A percentile compares a stretch with the other conserved stretches of the same genome.
Conservation (phyloP, 768 basidiomycete genomes). For the Cystofilobasidium capitatum region DNA sequence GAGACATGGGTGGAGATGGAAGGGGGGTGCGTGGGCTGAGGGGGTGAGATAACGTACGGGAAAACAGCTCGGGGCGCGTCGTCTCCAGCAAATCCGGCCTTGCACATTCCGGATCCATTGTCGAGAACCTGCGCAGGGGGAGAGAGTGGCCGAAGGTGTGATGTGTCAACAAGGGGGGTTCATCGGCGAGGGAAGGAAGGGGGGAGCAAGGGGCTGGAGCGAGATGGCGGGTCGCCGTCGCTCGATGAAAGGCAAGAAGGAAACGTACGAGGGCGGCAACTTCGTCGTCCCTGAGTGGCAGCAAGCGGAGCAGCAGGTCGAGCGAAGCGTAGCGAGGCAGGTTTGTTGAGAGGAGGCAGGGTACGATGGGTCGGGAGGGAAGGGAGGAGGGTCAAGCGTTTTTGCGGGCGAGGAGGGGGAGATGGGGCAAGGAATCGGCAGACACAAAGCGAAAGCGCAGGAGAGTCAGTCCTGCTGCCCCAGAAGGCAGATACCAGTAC, state of each 20-base stretch:
- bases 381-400: too few relatives aligned
- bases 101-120: conserved; percentile 94
- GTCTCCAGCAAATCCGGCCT: conserved; percentile 81
- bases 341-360: background rate
- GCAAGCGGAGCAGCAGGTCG: background rate
- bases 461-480: too few relatives aligned
- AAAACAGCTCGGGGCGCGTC: conserved; percentile 88
- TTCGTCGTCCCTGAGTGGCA: conserved; percentile 47
- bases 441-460: too few relatives aligned
- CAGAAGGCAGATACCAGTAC: too few relatives aligned
- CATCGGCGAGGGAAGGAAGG: conserved; percentile 39
- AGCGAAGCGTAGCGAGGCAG: background rate
- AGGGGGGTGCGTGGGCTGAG: background rate
- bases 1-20: background rate
- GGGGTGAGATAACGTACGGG: conserved; percentile 54
- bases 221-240: conserved; percentile 19
- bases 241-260: background rate
- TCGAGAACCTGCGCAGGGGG: conserved; percentile 30
- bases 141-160: background rate
- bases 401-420: too few relatives aligned
- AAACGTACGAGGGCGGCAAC: conserved; percentile 51
- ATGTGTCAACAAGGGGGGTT: background rate
- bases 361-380: too few relatives aligned
- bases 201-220: background rate
- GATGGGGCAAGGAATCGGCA: too few relatives aligned